Conservation (phyloP, 2,329 filamentous ascomycete genomes). For the Aspergillus felis region DNA sequence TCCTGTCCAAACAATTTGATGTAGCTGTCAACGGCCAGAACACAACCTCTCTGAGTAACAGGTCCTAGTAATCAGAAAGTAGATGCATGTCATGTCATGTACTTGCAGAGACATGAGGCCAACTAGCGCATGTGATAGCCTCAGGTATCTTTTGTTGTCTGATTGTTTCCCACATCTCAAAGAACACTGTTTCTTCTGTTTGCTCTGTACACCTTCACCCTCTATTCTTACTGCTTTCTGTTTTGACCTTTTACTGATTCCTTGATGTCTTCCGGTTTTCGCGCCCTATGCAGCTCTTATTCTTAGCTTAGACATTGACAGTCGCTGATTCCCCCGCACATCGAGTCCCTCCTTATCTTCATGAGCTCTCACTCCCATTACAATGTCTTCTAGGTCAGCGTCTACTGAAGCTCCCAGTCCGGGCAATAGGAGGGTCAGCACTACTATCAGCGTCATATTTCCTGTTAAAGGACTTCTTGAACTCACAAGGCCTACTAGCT, state of each 20-base stretch:
- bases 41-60: background rate
- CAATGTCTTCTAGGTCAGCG: background rate
- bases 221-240: background rate
- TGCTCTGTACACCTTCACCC: background rate
- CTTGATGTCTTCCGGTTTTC: background rate
- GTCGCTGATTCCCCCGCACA: background rate
- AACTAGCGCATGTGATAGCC: background rate
- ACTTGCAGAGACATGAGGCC: background rate
- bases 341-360: background rate
- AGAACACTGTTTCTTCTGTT: background rate
- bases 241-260: background rate
- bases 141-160: background rate
- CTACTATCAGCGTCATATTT: background rate
- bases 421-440: background rate
- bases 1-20: background rate
- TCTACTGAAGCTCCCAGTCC: background rate
- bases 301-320: background rate
- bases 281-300: background rate
- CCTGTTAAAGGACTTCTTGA: background rate
- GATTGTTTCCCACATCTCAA: background rate
- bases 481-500: conserved; percentile 9
- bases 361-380: background rate
- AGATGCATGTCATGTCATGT: background rate
- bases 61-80: background rate
- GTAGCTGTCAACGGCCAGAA: background rate